Conservation (phyloP, 768 basidiomycete genomes). For the Clitopilus passeckerianus region DNA sequence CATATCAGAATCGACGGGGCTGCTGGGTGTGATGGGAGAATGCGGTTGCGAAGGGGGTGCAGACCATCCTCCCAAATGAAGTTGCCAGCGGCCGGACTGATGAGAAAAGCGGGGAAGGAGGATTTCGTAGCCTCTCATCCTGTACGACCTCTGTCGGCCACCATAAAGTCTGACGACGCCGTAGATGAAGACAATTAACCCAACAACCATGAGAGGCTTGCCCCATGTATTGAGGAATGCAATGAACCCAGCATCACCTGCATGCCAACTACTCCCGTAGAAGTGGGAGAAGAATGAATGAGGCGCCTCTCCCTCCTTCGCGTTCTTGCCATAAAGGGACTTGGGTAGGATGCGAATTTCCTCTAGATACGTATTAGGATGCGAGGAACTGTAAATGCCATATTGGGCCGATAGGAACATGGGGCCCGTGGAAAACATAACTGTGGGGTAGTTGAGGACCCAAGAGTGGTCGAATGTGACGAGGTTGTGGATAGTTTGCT, state of each 20-base stretch:
- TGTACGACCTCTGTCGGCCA: slow-evolving; percentile 53
- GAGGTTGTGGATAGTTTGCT: slow-evolving; percentile 89
- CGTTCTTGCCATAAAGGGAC: slow-evolving; percentile 96
- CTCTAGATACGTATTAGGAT: slow-evolving; percentile 58
- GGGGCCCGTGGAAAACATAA: slow-evolving; percentile 99
- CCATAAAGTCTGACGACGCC: slow-evolving; percentile 60
- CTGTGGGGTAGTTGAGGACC: slow-evolving; percentile 96
- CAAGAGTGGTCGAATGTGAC: slow-evolving; percentile 90
- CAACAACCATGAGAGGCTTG: slow-evolving; percentile 83
- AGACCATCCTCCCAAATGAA: slow-evolving; percentile 58
- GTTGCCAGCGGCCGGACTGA: slow-evolving; percentile 67
- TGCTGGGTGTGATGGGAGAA: slow-evolving; percentile 31
- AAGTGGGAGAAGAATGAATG: slow-evolving; percentile 95
- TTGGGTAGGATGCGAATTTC: slow-evolving; percentile 93
- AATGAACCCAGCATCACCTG: slow-evolving; percentile 97
- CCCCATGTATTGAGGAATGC: slow-evolving; percentile 89
- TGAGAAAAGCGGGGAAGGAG: slow-evolving; percentile 71
- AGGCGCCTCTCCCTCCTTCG: slow-evolving; percentile 73
- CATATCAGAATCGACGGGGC: slow-evolving; percentile 45
- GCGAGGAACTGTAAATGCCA: slow-evolving; percentile 74
- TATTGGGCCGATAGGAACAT: slow-evolving; percentile 98
- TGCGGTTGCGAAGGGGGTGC: slow-evolving; percentile 42
- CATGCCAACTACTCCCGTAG: slow-evolving; percentile 98
- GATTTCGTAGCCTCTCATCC: slow-evolving; percentile 73
- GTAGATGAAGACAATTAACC: slow-evolving; percentile 63